Conservation (phyloP, 164 flowering plant genomes). For the Buxus sempervirens region DNA sequence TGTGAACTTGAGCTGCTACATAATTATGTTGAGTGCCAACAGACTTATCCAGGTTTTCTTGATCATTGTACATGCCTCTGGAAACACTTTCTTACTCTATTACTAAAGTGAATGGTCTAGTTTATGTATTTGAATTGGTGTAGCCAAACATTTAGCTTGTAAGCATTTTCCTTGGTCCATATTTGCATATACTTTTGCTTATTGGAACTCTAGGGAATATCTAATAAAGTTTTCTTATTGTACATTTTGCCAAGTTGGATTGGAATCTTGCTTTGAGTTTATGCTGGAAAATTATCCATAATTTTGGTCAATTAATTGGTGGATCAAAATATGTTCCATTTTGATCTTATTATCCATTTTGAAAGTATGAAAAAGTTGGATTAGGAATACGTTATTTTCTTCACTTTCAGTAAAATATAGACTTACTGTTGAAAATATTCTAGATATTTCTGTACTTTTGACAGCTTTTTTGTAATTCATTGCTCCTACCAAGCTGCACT, state of each 20-base stretch:
- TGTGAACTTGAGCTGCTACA: neutral
- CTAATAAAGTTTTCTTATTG: neutral
- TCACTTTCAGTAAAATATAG: too few relatives aligned
- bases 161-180: neutral
- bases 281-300: neutral
- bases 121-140: neutral
- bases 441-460: too few relatives aligned
- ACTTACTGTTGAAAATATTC: too few relatives aligned
- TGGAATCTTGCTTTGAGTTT: neutral
- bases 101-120: neutral
- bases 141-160: neutral
- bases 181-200: neutral
- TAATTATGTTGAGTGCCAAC: neutral
- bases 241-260: neutral
- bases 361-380: too few relatives aligned
- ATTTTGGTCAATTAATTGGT: neutral
- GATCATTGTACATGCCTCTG: neutral
- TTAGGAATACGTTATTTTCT: too few relatives aligned
- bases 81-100: neutral
- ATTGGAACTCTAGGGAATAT: neutral
- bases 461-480: too few relatives aligned
- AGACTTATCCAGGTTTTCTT: neutral
- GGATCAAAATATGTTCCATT: too few relatives aligned
- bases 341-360: too few relatives aligned
- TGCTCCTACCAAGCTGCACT: too few relatives aligned